Evolutionary conservation across 1,139 yeast species (phyloP).

Genomic region (Spathaspora sp.): DNA sequence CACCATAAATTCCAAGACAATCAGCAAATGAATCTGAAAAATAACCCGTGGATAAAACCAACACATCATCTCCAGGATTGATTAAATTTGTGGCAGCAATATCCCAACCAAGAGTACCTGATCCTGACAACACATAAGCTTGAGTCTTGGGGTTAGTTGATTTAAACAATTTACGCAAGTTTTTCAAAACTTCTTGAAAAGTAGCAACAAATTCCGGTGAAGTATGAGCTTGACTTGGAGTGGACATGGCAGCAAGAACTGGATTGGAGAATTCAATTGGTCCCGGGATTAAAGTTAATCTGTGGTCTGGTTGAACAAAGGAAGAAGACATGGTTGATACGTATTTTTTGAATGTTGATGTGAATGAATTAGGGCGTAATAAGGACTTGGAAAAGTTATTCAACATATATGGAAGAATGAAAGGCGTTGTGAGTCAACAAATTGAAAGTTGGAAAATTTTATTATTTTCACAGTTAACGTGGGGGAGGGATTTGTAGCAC

Average conservation of each 20-base stretch:
- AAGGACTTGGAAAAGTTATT: neutral
- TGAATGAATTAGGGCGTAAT: neutral
- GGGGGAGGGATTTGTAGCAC: neutral
- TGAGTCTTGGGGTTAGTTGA: slow-evolving; percentile 66
- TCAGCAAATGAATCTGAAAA: slow-evolving; percentile 88
- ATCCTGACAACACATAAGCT: slow-evolving; percentile 81
- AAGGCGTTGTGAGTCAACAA: neutral
- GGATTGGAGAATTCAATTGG: slow-evolving; percentile 87
- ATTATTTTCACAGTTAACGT: neutral
- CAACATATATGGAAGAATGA: neutral
- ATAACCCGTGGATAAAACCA: slow-evolving; percentile 90
- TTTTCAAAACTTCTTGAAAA: slow-evolving; percentile 66
- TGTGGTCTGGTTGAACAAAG: slow-evolving; percentile 49
- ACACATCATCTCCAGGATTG: slow-evolving; percentile 63
- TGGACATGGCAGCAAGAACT: slow-evolving; percentile 79
- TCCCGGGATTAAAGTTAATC: slow-evolving; percentile 82
- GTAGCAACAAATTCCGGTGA: slow-evolving; percentile 81
- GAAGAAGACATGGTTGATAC: neutral
- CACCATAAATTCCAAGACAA: slow-evolving; percentile 71
- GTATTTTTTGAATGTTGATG: neutral
- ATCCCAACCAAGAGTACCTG: slow-evolving; percentile 97
- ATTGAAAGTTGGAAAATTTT: neutral
- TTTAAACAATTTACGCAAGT: slow-evolving; percentile 72
- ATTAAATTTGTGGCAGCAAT: slow-evolving; percentile 77
- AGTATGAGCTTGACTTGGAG: slow-evolving; percentile 87